A percentile compares a stretch with the other conserved stretches of the same genome.
phyloP scores from a whole-genome alignment of 1,139 yeast species.

The Taphrina pruni region DNA sequence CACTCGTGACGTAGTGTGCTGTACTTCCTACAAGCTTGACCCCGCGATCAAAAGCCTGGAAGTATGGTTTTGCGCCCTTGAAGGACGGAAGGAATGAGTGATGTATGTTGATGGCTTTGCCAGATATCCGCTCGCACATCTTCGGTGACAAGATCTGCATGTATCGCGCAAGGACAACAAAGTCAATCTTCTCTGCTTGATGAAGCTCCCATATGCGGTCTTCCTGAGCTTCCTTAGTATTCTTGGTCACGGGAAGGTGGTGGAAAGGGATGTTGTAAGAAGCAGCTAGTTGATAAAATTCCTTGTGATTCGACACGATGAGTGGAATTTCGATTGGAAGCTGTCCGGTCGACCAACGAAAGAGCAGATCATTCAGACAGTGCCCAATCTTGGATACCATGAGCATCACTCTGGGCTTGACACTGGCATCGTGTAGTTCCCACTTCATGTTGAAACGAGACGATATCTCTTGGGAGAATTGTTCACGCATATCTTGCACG shows the following conservation, averaged over 20 bases:
- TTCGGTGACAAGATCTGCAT: slow-evolving; percentile 39
- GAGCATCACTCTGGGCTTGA: slow-evolving; percentile 37
- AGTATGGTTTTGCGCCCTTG: slow-evolving; percentile 40
- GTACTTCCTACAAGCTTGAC: slow-evolving; percentile 38
- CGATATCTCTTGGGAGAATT: slow-evolving; percentile 2
- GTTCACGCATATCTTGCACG: slow-evolving; percentile 21
- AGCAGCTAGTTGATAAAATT: slow-evolving; percentile 37
- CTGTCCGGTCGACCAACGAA: slow-evolving; percentile 36
- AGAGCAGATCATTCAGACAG: slow-evolving; percentile 36
- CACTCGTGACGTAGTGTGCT: slow-evolving; percentile 37
- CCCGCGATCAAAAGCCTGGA: slow-evolving; percentile 39
- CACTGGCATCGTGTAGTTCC: slow-evolving; percentile 34
- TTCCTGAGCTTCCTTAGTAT: slow-evolving; percentile 33
- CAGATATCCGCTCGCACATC: slow-evolving; percentile 35
- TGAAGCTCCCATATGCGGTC: slow-evolving; percentile 38
- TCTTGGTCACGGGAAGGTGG: slow-evolving; percentile 33
- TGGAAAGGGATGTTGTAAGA: slow-evolving; percentile 40
- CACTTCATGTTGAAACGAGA: slow-evolving; percentile 30
- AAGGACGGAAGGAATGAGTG: slow-evolving; percentile 40
- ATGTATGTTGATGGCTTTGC: slow-evolving; percentile 39
- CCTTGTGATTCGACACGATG: slow-evolving; percentile 39
- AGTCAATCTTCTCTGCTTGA: slow-evolving; percentile 38
- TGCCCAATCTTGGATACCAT: slow-evolving; percentile 38
- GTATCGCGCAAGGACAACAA: slow-evolving; percentile 36
- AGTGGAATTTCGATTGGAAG: slow-evolving; percentile 36